A percentile compares a stretch with the other conserved stretches of the same genome.
Evolutionary conservation across 345 rosid species (phyloP).

Genomic region (Erysimum cheiranthoides): DNA sequence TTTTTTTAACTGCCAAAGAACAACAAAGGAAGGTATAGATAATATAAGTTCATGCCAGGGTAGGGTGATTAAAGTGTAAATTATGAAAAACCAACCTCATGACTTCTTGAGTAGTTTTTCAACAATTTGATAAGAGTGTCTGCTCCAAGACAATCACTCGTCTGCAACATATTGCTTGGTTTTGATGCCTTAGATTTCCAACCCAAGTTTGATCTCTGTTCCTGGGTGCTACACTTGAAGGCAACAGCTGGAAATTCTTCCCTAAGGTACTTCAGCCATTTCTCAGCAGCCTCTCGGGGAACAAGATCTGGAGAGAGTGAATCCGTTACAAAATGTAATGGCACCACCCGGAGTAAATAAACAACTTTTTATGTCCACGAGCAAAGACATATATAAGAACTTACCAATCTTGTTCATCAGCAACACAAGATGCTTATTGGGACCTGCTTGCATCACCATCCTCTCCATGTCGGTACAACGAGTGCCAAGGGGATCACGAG

Average conservation of each 20-base stretch:
- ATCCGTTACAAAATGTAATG: background rate
- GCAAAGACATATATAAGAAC: conserved; percentile 6
- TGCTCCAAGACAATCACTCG: conserved; percentile 98
- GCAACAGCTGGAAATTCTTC: conserved; percentile 98
- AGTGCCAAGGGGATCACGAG: conserved; percentile 92
- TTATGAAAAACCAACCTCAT: conserved; percentile 57
- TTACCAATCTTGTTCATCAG: conserved; percentile 92
- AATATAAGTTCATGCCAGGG: background rate
- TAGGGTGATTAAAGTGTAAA: background rate
- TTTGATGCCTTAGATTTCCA: conserved; percentile 81
- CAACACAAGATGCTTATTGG: conserved; percentile 80
- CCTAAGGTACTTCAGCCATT: conserved; percentile 93
- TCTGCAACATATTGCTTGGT: conserved; percentile 73
- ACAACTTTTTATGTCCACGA: background rate
- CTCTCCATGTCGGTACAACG: conserved; percentile 95
- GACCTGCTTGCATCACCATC: conserved; percentile 85
- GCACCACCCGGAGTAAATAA: background rate
- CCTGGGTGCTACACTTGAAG: conserved; percentile 95
- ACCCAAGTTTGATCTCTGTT: conserved; percentile 90
- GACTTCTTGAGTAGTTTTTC: conserved; percentile 95
- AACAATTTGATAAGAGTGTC: conserved; percentile 88
- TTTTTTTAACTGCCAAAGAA: conserved; percentile 76
- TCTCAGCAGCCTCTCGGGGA: conserved; percentile 96
- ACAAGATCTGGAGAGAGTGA: conserved; percentile 75
- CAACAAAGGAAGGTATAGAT: conserved; percentile 13